Conservation (phyloP, 345 rosid species). For the Cochlearia excelsa region DNA sequence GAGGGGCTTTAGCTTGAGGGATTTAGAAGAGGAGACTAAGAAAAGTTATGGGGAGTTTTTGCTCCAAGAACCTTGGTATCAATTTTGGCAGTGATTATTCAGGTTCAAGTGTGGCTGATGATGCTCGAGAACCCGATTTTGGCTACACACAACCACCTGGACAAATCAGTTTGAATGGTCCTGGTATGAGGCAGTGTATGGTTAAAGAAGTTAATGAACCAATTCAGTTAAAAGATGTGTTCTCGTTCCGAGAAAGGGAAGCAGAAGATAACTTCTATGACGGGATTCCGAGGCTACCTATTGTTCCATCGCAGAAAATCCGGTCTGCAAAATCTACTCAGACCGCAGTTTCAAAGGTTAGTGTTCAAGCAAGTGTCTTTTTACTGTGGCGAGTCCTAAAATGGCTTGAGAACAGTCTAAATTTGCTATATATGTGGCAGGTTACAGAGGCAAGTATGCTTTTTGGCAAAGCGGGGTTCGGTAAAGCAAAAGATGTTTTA, state of each 20-base stretch:
- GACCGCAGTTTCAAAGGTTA: constrained; percentile 59
- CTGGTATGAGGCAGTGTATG: constrained; percentile 31
- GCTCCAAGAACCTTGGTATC: constrained; percentile 40
- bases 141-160: constrained; percentile 26
- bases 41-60: constrained; percentile 50
- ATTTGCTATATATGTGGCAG: constrained; percentile 33
- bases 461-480: constrained; percentile 79
- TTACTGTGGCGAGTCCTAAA: not conserved
- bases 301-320: constrained; percentile 38
- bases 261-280: constrained; percentile 53
- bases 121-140: constrained; percentile 36
- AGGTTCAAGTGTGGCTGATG: constrained; percentile 38
- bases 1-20: constrained; percentile 5
- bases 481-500: constrained; percentile 77
- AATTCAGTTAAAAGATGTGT: constrained; percentile 37
- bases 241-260: constrained; percentile 33
- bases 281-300: constrained; percentile 57
- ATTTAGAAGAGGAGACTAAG: not conserved
- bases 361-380: constrained; percentile 8
- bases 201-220: constrained; percentile 34
- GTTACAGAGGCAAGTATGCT: constrained; percentile 69
- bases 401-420: not conserved
- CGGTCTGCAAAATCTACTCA: constrained; percentile 52
- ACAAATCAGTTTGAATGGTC: constrained; percentile 25
- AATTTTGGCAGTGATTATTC: constrained; percentile 37